phyloP scores from a whole-genome alignment of 2,329 filamentous ascomycete genomes.

The Ophiosphaerella herpotricha region DNA sequence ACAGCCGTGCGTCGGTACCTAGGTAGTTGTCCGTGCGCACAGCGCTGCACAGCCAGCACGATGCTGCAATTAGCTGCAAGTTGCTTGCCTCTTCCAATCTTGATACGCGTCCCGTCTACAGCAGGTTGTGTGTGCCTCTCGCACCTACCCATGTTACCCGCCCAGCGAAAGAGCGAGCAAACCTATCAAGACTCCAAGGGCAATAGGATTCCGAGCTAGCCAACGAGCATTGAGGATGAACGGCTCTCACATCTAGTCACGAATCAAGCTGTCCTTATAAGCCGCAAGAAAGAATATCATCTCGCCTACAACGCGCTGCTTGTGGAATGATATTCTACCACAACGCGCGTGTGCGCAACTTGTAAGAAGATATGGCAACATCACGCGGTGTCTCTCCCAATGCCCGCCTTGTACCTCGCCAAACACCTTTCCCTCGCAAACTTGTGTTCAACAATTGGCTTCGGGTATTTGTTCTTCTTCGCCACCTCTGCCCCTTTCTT shows the following conservation, averaged over 20 bases:
- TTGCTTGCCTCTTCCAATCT: neutral
- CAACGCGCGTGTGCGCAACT: too few relatives aligned
- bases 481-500: constrained; percentile 57
- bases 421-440: constrained; percentile 69
- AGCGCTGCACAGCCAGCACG: neutral
- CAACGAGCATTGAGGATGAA: neutral
- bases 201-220: neutral
- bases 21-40: neutral
- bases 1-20: neutral
- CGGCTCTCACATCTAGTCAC: neutral
- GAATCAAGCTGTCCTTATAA: neutral
- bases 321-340: too few relatives aligned
- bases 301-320: neutral
- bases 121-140: neutral
- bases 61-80: neutral
- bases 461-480: constrained; percentile 72
- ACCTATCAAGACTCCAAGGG: neutral
- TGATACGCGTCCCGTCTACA: neutral
- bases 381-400: constrained; percentile 57
- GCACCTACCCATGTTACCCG: neutral
- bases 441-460: constrained; percentile 76
- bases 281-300: neutral
- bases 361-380: too few relatives aligned
- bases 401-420: constrained; percentile 69
- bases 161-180: neutral